Base-by-base conservation (phyloP, 2,329 filamentous ascomycete genomes). In the Aspergillus fumigatus region DNA sequence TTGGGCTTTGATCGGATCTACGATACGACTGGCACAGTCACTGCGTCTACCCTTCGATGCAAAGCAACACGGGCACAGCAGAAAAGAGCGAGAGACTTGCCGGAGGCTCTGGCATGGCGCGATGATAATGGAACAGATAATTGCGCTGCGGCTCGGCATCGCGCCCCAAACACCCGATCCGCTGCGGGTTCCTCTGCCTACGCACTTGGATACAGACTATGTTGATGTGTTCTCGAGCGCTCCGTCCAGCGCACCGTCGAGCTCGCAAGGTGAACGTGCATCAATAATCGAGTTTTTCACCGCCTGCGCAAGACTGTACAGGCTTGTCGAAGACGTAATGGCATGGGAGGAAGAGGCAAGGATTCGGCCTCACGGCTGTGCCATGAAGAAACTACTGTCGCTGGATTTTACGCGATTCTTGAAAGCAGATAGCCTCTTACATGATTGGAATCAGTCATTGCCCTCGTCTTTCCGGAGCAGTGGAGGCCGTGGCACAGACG, bases 91-190 rank as follows among this genome's bases (percentile, higher is more conserved):
- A 29, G 65, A 69, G 51, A 56, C 67, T 11, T 50, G 51, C 10
- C 63, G 62, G 40, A 60, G 61, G 49, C 51, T 68, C n/a, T 69
- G 66, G 66, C 65, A 69, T 53, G 62, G 66, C 47, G 62, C 58
- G 23, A 53, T 66, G 48, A 59, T 68, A 17, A 43, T 67, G 41
- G 63, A 69, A 53, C 60, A 59, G 49, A 64, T 63, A 7, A 59
- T 68, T 50, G 62, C 66, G 19, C 53, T 69, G 19, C 58, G 62
- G 19, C 43, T 61, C 8, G 65, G 66, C 11, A 54, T 60, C n/a
- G 48, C 52, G 14, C 56, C 61, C n/a, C 57, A 64, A 23, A 59
- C 58, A 10, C 40, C 58, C n/a, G 53, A 61, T 32, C 50, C 57
- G n/a, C 60, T 60, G 41, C 57, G 58, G 26, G 54, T 64, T 3